phyloP scores from a whole-genome alignment of 768 basidiomycete genomes.

The Filobasidium wieringae region DNA sequence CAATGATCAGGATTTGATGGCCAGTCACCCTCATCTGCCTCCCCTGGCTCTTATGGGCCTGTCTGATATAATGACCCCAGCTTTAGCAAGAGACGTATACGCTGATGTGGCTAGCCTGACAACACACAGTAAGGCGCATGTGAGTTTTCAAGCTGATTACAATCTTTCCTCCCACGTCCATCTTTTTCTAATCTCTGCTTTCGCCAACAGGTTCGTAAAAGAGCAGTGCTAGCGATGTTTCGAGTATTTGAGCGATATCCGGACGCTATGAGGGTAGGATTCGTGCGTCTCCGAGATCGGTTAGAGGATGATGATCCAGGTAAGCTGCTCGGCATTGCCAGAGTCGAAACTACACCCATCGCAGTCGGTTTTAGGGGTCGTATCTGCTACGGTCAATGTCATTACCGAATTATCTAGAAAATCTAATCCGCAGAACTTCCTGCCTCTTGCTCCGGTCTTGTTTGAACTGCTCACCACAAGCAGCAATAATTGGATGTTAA shows the following conservation, averaged over 20 bases:
- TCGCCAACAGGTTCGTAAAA: constrained; percentile 56
- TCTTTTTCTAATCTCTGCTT: constrained; percentile 9
- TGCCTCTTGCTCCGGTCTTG: constrained; percentile 77
- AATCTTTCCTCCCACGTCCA: not conserved
- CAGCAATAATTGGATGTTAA: constrained; percentile 99
- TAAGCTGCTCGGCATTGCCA: constrained; percentile 42
- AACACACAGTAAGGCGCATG: constrained; percentile 69
- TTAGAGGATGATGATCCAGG: constrained; percentile 41
- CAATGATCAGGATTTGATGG: constrained; percentile 58
- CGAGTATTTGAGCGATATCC: constrained; percentile 72
- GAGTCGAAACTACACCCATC: not conserved
- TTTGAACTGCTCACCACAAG: constrained; percentile 88
- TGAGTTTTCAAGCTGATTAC: not conserved
- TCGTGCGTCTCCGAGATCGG: constrained; percentile 54
- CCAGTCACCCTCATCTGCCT: constrained; percentile 56
- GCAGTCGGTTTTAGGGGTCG: constrained; percentile 52
- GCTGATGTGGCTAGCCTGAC: constrained; percentile 75
- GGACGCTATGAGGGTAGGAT: constrained; percentile 55
- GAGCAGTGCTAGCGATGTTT: constrained; percentile 73
- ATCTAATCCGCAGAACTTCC: constrained; percentile 60
- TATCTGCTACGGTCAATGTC: constrained; percentile 88
- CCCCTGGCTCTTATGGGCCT: constrained; percentile 70
- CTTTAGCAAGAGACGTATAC: constrained; percentile 80
- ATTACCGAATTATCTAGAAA: constrained; percentile 79
- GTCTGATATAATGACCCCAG: constrained; percentile 68